Conservation (phyloP, 805 yeast species). For the Saccharomycopsis fodiens region DNA sequence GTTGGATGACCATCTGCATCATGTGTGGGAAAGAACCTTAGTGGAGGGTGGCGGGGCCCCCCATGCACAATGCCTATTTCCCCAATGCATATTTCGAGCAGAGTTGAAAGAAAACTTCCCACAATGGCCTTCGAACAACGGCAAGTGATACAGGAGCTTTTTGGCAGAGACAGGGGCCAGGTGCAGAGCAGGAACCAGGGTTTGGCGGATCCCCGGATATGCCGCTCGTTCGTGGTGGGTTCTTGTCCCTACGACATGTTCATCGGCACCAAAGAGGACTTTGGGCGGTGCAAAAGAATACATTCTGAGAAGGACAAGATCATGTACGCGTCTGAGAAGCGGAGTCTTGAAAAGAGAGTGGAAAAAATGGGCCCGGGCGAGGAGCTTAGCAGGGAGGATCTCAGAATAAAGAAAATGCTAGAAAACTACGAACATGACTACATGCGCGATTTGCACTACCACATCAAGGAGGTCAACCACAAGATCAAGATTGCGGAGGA, state of each 20-base stretch:
- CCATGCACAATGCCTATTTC: too few species aligned
- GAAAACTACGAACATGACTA: slow-evolving; percentile 46
- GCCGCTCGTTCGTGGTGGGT: slow-evolving; percentile 79
- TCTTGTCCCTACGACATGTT: slow-evolving; percentile 82
- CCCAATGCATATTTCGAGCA: too few species aligned
- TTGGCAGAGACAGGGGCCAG: slow-evolving; percentile 17
- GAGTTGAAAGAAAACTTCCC: too few species aligned
- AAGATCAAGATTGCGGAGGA: slow-evolving; percentile 56
- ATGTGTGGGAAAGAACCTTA: too few species aligned
- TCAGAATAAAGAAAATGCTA: slow-evolving; percentile 26
- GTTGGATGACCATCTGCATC: too few species aligned
- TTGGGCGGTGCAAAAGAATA: slow-evolving; percentile 70
- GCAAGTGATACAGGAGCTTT: slow-evolving; percentile 16
- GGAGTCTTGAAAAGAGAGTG: slow-evolving; percentile 30
- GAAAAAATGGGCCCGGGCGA: slow-evolving; percentile 28
- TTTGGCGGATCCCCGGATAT: slow-evolving; percentile 52
- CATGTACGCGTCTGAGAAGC: slow-evolving; percentile 48
- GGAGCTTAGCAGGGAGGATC: slow-evolving; percentile 38
- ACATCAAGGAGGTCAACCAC: slow-evolving; percentile 54
- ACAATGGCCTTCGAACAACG: slow-evolving; percentile 23
- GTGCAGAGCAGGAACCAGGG: slow-evolving; percentile 21
- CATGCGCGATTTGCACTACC: slow-evolving; percentile 28
- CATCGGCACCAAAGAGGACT: slow-evolving; percentile 70
- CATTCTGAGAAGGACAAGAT: slow-evolving; percentile 71
- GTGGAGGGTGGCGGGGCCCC: too few species aligned